A percentile compares a stretch with the other conserved stretches of the same genome.
Conservation (phyloP, 441 rosid species). For the Mallotus repandus region DNA sequence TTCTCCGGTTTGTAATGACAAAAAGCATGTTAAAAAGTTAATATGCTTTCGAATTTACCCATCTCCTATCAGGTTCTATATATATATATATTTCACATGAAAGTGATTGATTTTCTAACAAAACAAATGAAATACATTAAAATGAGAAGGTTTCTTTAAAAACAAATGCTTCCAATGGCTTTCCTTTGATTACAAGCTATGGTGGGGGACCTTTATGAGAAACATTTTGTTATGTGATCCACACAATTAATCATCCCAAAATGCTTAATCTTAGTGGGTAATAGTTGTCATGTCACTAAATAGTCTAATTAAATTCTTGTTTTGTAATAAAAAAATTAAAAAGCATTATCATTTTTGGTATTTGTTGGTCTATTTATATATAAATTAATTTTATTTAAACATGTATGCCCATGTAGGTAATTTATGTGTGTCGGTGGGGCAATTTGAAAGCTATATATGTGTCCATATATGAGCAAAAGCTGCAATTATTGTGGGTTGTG, state of each 20-base stretch:
- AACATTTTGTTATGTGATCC: background rate
- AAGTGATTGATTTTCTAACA: no score
- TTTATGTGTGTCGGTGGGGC: background rate
- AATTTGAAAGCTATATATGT: background rate
- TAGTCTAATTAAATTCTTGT: background rate
- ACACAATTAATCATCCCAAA: background rate
- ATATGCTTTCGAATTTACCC: background rate
- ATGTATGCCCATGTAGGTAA: background rate
- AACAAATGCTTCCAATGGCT: background rate
- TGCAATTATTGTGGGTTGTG: background rate
- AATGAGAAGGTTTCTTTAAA: no score
- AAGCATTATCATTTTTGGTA: background rate
- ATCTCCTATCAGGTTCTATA: background rate
- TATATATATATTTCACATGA: no score
- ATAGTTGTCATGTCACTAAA: conserved; percentile 25
- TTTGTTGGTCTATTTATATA: background rate
- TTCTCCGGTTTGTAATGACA: no score
- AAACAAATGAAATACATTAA: no score
- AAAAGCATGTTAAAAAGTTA: background rate
- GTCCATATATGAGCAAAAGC: no score
- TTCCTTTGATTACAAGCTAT: conserved; percentile 9
- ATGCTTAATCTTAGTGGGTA: background rate
- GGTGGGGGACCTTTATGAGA: conserved; percentile 7
- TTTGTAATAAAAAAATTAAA: background rate
- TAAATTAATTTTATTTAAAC: background rate